A percentile compares a stretch with the other conserved stretches of the same genome.
Evolutionary conservation across 1,139 yeast species (phyloP).

Genomic region (Candida gigantensis): DNA sequence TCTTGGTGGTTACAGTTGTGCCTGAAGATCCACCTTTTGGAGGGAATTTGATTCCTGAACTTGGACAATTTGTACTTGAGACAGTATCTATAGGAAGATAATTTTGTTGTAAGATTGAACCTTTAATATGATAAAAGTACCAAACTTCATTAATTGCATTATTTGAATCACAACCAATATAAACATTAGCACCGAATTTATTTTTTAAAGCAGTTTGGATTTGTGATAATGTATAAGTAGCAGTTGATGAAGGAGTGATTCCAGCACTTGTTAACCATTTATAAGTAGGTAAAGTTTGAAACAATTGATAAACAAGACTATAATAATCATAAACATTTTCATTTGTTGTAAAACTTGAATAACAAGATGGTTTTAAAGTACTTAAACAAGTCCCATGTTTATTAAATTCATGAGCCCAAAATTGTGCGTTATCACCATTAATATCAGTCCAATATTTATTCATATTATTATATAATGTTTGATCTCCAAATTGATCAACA

Average conservation of each 20-base stretch:
- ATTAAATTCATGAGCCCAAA: constrained; percentile 93
- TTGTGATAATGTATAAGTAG: constrained; percentile 63
- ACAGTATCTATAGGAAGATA: constrained; percentile 67
- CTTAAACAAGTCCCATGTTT: constrained; percentile 93
- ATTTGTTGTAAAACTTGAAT: constrained; percentile 30
- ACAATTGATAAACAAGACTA: constrained; percentile 62
- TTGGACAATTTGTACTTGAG: constrained; percentile 56
- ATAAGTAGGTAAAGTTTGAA: constrained; percentile 66
- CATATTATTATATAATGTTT: constrained; percentile 59
- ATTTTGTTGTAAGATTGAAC: constrained; percentile 65
- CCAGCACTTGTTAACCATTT: constrained; percentile 66
- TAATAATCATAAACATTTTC: constrained; percentile 79
- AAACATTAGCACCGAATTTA: constrained; percentile 62
- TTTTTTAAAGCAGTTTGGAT: constrained; percentile 61
- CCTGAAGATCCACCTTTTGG: constrained; percentile 54
- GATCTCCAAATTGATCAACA: constrained; percentile 45
- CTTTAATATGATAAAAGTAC: constrained; percentile 81
- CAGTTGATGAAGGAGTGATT: constrained; percentile 60
- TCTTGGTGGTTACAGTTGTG: constrained; percentile 6
- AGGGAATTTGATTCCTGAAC: constrained; percentile 64
- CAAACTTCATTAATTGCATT: constrained; percentile 80
- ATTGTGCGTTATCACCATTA: constrained; percentile 65
- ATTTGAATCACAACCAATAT: constrained; percentile 60
- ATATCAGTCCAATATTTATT: constrained; percentile 70
- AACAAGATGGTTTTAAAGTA: constrained; percentile 74